Base-by-base conservation (phyloP, 768 basidiomycete genomes). In the Gloeopeniophorella convolvens region DNA sequence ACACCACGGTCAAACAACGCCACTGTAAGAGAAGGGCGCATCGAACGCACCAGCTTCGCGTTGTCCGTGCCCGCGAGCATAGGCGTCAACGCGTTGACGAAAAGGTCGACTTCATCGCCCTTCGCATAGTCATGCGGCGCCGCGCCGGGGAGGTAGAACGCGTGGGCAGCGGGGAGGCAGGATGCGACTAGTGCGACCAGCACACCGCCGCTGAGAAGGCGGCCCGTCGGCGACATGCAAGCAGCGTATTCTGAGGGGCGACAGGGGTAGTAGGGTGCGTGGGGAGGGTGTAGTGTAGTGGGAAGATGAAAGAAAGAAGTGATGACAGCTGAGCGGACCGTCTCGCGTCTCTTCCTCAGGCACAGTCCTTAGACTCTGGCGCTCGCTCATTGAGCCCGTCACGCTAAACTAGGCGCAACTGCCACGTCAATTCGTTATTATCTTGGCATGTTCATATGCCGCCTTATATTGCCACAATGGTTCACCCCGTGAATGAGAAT, bases 111-210 rank as follows among this genome's bases (percentile, higher is more conserved):
- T 43, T 69, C 68, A 54, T 97, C 91, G 40, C 85, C 85, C 43
- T 64, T 59, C 13, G 64, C 65, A 67, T 91, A 98, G 66, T 91
- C 82, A 62, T 79, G 82, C 0, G 95, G 95, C 6, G 94, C 90
- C 24, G 94, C 79, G 21, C 86, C 86, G 21, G 94, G 94, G 32
- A 98, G 78, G 65, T 98, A 98, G 72, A 97, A 98, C 4, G 87
- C 88, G 45, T 70, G 58, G 20, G 54, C 57, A 32, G 51, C 24
- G 3, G 57, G 23, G 39, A 44, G 10, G 8, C 23, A n/a, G 56
- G 53, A 31, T 3, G 50, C 21, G 34, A 63, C 40, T 21, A 59
- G 43, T 20, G 54, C 62, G 41, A 61, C 27, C 26, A 65, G 41
- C 18, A 57, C 53, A 26, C 54, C 42, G 53, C 58, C 48, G 20